Conservation (phyloP, 306 rosid species). For the Prinsepia uniflora region DNA sequence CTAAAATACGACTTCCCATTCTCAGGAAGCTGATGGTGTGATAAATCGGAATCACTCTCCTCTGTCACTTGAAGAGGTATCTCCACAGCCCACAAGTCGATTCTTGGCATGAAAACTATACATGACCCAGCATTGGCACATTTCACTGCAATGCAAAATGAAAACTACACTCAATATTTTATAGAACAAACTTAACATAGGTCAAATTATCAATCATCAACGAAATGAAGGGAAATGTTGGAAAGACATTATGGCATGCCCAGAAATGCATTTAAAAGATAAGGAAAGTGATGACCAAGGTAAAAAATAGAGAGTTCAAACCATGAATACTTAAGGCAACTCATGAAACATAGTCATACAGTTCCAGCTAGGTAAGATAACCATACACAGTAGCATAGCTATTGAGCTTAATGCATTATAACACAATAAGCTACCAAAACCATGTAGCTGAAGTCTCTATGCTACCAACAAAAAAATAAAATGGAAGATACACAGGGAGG, state of each 20-base stretch:
- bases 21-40: constrained; percentile 27
- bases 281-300: neutral
- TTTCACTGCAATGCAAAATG: constrained; percentile 61
- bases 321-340: neutral
- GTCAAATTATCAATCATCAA: neutral
- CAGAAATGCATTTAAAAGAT: neutral
- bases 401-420: constrained; percentile 4
- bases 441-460: neutral
- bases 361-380: constrained; percentile 9
- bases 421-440: neutral
- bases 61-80: constrained; percentile 38
- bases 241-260: neutral
- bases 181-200: neutral
- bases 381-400: neutral
- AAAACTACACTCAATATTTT: neutral
- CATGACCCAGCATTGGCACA: constrained; percentile 61
- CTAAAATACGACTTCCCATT: constrained; percentile 28
- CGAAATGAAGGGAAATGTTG: neutral
- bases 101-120: constrained; percentile 82
- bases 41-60: constrained; percentile 42
- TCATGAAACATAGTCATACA: neutral
- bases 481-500: constrained; percentile 23
- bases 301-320: neutral
- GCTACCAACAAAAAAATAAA: constrained; percentile 11
- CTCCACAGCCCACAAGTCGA: constrained; percentile 88